These are phyloP conservation scores for Mrakia frigida DNA, from an alignment of 768 basidiomycete genomes.

Conservation along the genomic window DNA sequence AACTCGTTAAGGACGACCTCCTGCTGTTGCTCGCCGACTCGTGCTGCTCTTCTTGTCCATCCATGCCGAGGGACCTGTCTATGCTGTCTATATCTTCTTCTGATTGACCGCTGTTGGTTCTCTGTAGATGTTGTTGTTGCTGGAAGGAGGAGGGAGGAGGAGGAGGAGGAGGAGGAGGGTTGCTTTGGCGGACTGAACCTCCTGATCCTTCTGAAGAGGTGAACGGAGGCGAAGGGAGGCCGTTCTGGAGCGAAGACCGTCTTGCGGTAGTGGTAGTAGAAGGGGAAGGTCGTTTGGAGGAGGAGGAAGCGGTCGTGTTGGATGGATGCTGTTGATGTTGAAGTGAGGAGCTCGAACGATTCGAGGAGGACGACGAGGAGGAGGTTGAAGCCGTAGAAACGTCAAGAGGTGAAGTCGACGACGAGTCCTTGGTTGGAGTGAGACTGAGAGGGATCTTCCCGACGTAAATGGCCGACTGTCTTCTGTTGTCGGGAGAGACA, in stretches of 20 bases:
- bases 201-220: neutral
- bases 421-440: neutral
- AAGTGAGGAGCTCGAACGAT: neutral
- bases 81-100: neutral
- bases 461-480: constrained; percentile 4
- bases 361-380: neutral
- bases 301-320: neutral
- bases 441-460: neutral
- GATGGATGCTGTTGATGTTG: neutral
- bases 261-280: no score
- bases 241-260: neutral
- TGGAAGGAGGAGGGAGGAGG: neutral
- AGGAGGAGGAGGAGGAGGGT: no score
- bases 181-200: neutral
- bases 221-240: constrained; percentile 16
- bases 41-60: neutral
- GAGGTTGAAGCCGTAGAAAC: neutral
- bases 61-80: neutral
- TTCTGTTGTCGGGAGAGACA: neutral
- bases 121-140: neutral
- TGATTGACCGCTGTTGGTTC: neutral
- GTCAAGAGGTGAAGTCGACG: neutral
- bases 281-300: neutral
- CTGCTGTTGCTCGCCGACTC: neutral
- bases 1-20: neutral